Evolutionary conservation across 1,284 basidiomycete species (phyloP).

Genomic region (Exobasidium rhododendri): DNA sequence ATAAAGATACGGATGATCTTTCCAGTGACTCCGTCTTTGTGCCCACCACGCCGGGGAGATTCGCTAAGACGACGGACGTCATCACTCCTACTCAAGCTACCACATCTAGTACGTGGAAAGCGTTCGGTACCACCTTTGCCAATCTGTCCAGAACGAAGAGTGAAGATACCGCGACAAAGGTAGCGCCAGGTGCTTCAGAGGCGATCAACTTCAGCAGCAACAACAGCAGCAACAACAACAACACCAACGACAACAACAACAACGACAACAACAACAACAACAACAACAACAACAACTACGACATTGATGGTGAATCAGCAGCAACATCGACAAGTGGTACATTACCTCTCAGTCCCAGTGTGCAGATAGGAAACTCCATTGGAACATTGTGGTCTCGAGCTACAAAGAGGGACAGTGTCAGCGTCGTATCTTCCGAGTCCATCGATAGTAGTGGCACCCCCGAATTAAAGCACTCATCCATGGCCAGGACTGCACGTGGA

Average conservation of each 20-base stretch:
- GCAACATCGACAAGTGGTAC: neutral
- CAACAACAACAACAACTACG: neutral
- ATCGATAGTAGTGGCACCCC: neutral
- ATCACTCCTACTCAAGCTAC: neutral
- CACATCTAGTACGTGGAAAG: neutral
- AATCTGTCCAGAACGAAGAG: neutral
- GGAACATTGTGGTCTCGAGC: conserved; percentile 3
- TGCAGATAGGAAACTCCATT: neutral
- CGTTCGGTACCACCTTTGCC: conserved; percentile 2
- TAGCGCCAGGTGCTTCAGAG: too few species aligned
- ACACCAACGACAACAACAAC: too few species aligned
- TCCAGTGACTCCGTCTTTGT: neutral
- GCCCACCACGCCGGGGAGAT: neutral
- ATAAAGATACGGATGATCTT: conserved; percentile 29
- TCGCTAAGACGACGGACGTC: neutral
- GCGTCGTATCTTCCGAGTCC: neutral
- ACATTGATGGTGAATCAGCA: neutral
- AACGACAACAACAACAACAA: too few species aligned
- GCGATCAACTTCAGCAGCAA: too few species aligned
- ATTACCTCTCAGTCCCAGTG: neutral
- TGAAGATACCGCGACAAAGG: neutral
- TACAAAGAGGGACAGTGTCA: neutral
- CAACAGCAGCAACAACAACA: too few species aligned
- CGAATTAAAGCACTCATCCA: neutral
- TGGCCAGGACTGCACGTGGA: neutral